phyloP scores from a whole-genome alignment of 1,284 basidiomycete species.

The Apiotrichum akiyoshidainum region DNA sequence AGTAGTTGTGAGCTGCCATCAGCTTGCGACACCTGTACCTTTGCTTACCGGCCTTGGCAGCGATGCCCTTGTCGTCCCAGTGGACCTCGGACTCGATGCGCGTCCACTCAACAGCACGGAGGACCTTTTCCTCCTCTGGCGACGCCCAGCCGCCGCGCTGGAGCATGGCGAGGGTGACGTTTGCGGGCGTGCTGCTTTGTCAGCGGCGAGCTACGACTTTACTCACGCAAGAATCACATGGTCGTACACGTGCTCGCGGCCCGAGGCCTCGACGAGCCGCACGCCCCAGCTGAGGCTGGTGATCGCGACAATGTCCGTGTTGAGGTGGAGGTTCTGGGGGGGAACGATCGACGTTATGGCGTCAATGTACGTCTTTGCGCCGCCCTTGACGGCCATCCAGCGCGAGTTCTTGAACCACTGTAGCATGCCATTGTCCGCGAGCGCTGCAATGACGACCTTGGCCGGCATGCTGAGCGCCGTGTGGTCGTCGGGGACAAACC shows the following conservation, averaged over 20 bases:
- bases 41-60: not conserved
- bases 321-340: conserved; percentile 59
- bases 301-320: conserved; percentile 56
- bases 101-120: conserved; percentile 65
- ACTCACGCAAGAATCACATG: conserved; percentile 70
- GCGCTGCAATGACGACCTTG: conserved; percentile 7
- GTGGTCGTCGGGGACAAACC: conserved; percentile 14
- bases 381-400: conserved; percentile 72
- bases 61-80: conserved; percentile 57
- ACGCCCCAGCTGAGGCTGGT: conserved; percentile 32
- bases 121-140: conserved; percentile 58
- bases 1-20: conserved; percentile 2
- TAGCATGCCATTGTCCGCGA: conserved; percentile 3
- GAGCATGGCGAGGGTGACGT: conserved; percentile 63
- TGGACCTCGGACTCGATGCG: conserved; percentile 69
- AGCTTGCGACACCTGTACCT: not conserved
- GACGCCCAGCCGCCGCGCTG: conserved; percentile 57
- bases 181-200: conserved; percentile 58
- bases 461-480: conserved; percentile 17
- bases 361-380: conserved; percentile 67
- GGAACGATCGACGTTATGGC: conserved; percentile 61
- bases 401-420: conserved; percentile 56
- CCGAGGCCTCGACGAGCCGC: conserved; percentile 36
- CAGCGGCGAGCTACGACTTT: not conserved
- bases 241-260: conserved; percentile 57